Base-by-base conservation (phyloP, 331 rosid species). In the Ulmus americana region DNA sequence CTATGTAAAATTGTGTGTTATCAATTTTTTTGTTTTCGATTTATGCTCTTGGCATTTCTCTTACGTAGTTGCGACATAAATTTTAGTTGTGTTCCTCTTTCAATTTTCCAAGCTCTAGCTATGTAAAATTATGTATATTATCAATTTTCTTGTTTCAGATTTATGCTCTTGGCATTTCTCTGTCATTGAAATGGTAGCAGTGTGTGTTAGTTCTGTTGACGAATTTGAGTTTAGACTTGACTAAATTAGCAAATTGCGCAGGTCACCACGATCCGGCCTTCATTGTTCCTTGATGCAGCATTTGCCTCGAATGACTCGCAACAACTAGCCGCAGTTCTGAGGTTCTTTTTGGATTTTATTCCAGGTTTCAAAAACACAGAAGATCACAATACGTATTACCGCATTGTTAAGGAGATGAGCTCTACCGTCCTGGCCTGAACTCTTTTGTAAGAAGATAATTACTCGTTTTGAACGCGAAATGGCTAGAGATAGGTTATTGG, bases 251-350 rank as follows among this genome's bases (percentile, higher is more conserved):
- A 70, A 69, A 75, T 63, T 41, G 69, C 72, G 69, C 90, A 94
- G 99, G 97, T 90, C 77, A 81, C 77, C 58, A 85, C 82, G 40
- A 66, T 94, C 63, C 81, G 90, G 55, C 85, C 99, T 42, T 84
- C 96, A 15, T 68, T 90, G 86, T 94, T 90, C 84, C 91, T 90
- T 10, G 90, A 94, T 77, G 88, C 88, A 4, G 96, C 97, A 61
- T 81, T 77, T 60, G 77, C 78, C 41, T 84, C 90, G 48, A 84
- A 65, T 5, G 85, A 94, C 75, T 68, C 88, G 2, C 92, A 85
- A 73, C 85, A 81, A 79, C 82, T 90, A 53, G 88, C 97, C 64
- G 88, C 99, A 38, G 95, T 90, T 74, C 76, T 90, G 55, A 87
- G 96, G 69, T 94, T 94, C 85, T 80, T 85, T 41, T 61, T 87